A percentile compares a stretch with the other conserved stretches of the same genome.
These are phyloP conservation scores for Aspergillus latus DNA, from an alignment of 2,329 filamentous ascomycete species.

Conservation along the genomic window DNA sequence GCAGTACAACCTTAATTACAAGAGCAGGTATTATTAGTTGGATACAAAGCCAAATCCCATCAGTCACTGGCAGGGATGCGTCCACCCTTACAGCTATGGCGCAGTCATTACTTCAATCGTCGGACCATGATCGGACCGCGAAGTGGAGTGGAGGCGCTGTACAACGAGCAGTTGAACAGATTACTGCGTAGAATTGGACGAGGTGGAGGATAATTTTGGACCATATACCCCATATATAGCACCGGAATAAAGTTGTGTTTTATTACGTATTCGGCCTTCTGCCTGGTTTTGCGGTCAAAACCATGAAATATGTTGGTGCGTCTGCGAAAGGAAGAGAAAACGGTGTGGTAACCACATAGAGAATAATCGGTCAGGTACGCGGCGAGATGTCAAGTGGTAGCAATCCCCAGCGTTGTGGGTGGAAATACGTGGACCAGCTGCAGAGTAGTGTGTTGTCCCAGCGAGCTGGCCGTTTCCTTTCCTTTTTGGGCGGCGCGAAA, in stretches of 20 bases:
- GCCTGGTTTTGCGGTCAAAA: too few species aligned
- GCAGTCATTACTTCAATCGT: constrained; percentile 61
- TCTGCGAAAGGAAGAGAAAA: not conserved
- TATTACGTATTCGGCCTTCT: not conserved
- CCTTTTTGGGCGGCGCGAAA: constrained; percentile 7
- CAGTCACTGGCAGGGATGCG: constrained; percentile 46
- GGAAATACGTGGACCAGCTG: constrained; percentile 7
- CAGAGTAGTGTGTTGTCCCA: constrained; percentile 1
- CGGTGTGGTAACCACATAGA: not conserved
- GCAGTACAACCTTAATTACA: constrained; percentile 77
- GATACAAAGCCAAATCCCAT: constrained; percentile 63
- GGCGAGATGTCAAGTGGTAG: not conserved
- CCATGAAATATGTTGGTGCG: not conserved
- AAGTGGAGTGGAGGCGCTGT: constrained; percentile 63
- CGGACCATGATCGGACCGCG: constrained; percentile 64
- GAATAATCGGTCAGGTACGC: not conserved
- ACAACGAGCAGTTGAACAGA: constrained; percentile 29
- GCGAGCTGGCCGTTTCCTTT: constrained; percentile 7
- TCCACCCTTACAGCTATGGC: constrained; percentile 57
- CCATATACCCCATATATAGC: constrained; percentile 3
- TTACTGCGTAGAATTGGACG: constrained; percentile 13
- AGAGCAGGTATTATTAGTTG: constrained; percentile 72
- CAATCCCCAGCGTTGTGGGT: not conserved
- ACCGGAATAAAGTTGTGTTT: not conserved
- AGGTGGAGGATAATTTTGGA: constrained; percentile 1